Evolutionary conservation across 176 grass and related monocot species (phyloP).

Genomic region (Oryza officinalis): DNA sequence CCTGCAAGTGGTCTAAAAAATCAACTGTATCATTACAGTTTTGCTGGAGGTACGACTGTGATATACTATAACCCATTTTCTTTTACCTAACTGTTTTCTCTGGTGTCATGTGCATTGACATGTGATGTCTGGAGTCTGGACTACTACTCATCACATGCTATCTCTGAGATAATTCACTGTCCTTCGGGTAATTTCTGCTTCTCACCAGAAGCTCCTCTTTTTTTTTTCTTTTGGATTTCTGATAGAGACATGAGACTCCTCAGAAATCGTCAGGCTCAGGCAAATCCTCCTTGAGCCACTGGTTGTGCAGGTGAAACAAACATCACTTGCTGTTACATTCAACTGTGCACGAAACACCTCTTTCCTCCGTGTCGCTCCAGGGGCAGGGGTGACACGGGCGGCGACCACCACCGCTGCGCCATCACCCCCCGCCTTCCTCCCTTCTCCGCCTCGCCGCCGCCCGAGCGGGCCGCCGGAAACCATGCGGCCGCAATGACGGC

Average conservation of each 20-base stretch:
- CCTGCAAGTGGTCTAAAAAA: background rate
- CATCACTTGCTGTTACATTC: background rate
- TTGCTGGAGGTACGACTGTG: background rate
- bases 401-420: no score
- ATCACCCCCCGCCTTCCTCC: no score
- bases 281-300: slow-evolving; percentile 5
- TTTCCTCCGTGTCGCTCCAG: no score
- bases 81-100: background rate
- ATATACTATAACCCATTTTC: background rate
- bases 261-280: background rate
- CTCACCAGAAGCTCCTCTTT: background rate
- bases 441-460: no score
- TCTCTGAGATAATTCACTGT: background rate
- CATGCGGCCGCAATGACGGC: no score
- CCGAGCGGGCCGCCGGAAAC: no score
- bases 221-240: background rate
- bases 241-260: background rate
- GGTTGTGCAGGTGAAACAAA: background rate
- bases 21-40: background rate
- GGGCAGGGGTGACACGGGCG: no score
- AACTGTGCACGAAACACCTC: background rate
- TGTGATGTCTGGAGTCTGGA: background rate
- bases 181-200: background rate
- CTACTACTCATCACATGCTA: background rate
- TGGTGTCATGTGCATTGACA: background rate